These are phyloP conservation scores for Aspergillus sp. DNA, from an alignment of 2,329 filamentous ascomycete species.

Conservation along the genomic window DNA sequence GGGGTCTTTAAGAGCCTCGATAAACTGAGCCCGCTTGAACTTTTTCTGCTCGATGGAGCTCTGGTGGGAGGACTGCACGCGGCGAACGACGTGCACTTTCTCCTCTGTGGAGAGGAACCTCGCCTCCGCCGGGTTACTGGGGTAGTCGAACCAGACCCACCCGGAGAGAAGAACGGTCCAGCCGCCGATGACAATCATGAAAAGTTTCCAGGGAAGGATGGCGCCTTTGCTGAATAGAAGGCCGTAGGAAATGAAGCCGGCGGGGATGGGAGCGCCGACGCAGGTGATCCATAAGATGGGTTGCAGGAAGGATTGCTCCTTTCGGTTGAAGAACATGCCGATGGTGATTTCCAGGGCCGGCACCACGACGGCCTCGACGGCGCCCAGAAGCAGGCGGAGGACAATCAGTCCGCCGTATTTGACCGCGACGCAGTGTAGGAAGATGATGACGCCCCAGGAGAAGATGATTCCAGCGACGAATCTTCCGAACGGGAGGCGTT, in stretches of 20 bases:
- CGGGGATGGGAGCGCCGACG: background rate
- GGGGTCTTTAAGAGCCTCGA: background rate
- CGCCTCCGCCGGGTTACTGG: background rate
- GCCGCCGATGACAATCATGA: background rate
- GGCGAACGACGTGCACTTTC: background rate
- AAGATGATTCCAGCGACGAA: background rate
- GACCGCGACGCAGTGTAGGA: background rate
- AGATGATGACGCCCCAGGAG: background rate
- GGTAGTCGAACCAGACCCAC: background rate
- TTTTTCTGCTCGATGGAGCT: background rate
- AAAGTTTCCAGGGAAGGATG: background rate
- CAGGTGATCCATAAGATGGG: background rate
- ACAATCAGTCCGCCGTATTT: background rate
- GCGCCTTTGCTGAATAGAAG: background rate
- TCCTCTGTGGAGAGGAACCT: background rate
- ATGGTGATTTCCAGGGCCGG: background rate
- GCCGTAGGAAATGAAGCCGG: background rate
- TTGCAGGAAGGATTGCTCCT: background rate
- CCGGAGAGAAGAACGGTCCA: background rate
- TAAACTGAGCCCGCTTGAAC: background rate
- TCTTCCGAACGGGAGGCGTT: background rate
- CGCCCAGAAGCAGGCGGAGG: background rate
- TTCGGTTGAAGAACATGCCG: background rate
- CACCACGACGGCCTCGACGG: background rate
- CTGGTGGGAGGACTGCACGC: background rate